Conservation (phyloP, 2,329 filamentous ascomycete species). For the Nannizziopsis arthrosporioides region DNA sequence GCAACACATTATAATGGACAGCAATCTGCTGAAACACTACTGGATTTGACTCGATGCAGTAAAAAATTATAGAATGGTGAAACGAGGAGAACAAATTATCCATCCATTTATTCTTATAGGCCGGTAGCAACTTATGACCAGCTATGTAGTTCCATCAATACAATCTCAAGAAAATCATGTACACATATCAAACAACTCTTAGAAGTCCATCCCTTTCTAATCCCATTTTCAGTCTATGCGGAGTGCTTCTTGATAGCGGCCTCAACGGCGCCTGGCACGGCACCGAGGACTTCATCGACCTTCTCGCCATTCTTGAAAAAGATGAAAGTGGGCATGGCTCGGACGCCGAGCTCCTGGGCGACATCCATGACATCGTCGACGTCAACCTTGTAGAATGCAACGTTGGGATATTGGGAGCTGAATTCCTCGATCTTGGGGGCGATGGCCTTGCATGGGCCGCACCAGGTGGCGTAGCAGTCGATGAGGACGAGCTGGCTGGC, state of each 20-base stretch:
- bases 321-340: slow-evolving; percentile 36
- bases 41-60: no score
- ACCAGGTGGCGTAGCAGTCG: slow-evolving; percentile 47
- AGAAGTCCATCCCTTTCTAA: no score
- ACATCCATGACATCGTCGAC: slow-evolving; percentile 43
- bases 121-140: no score
- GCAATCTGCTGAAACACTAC: no score
- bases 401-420: slow-evolving; percentile 39
- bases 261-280: slow-evolving; percentile 55
- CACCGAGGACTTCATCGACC: slow-evolving; percentile 40
- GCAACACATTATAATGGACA: no score
- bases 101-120: no score
- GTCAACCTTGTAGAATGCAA: slow-evolving; percentile 45
- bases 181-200: no score
- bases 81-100: no score
- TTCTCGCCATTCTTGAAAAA: slow-evolving; percentile 31
- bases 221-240: neutral
- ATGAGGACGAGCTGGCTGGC: slow-evolving; percentile 42
- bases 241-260: slow-evolving; percentile 18
- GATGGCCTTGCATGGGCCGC: slow-evolving; percentile 46
- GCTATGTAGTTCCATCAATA: no score
- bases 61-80: no score
- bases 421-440: slow-evolving; percentile 42
- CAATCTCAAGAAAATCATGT: no score
- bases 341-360: slow-evolving; percentile 40